phyloP scores from a whole-genome alignment of 2,329 filamentous ascomycete species.

The Claviceps pazoutovae region DNA sequence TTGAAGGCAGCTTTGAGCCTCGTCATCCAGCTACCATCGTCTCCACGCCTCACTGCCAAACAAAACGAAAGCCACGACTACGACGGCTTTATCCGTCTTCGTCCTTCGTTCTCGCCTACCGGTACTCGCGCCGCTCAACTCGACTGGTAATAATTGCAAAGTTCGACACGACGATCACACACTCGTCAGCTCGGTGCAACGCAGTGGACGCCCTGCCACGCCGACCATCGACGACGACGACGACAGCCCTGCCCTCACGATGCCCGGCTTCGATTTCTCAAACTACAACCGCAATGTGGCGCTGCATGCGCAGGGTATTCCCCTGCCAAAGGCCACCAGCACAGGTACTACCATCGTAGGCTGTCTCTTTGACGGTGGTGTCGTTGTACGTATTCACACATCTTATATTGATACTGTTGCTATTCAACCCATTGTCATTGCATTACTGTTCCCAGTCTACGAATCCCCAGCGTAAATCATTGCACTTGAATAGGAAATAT shows the following conservation, averaged over 20 bases:
- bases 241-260: slow-evolving; percentile 29
- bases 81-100: not conserved
- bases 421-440: not conserved
- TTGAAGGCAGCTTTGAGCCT: slow-evolving; percentile 38
- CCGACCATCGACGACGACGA: slow-evolving; percentile 2
- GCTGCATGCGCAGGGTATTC: slow-evolving; percentile 84
- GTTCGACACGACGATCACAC: not conserved
- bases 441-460: not conserved
- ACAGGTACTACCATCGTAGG: slow-evolving; percentile 98
- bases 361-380: slow-evolving; percentile 89
- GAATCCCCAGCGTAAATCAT: not conserved
- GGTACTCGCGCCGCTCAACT: too few relatives aligned
- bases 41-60: not conserved
- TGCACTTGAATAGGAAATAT: not conserved
- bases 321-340: slow-evolving; percentile 92
- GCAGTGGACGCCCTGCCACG: not conserved
- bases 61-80: not conserved
- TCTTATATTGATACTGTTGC: not conserved
- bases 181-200: slow-evolving; percentile 2
- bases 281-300: slow-evolving; percentile 99
- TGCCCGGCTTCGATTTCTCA: slow-evolving; percentile 98
- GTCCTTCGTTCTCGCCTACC: too few relatives aligned
- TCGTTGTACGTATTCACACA: slow-evolving; percentile 54
- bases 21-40: slow-evolving; percentile 33
- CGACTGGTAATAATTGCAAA: not conserved